Base-by-base conservation (phyloP, 2,329 filamentous ascomycete species). In the Tolypocladium ophioglossoides region DNA sequence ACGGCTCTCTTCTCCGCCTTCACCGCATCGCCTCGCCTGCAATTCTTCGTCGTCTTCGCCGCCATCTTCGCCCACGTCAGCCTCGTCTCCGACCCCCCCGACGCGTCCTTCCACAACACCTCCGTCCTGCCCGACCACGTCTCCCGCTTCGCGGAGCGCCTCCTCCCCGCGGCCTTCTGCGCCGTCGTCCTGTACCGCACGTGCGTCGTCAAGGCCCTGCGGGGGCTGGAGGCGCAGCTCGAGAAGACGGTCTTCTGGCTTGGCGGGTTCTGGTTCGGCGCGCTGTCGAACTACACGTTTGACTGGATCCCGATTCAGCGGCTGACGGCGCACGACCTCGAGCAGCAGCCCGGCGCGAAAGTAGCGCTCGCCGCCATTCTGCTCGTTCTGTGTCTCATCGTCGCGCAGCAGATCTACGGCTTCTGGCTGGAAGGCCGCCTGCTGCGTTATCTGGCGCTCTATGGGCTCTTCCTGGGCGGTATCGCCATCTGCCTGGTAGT, bases 221-320 rank as follows among this genome's bases (percentile, higher is more conserved):
- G 69, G 1, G 85, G 84, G 1, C 77, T 96, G 2, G 86, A 82
- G 0, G 90, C 91, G 0, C 92, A 96, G 66, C 63, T 96, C 49
- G 92, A 96, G 65, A 96, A 95, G 75, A 89, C 90, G 0, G 71
- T 96, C 3, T 77, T 97, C 35, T 97, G 91, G 87, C 76, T 99
- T 0, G 91, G 91, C 1, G 86, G 84, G 8, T 91, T 87, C 65
- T 99, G 95, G 87, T 83, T 96, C 39, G 94, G 91, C n/a, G 86
- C 89, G 1, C 72, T 99, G 60, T 92, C 92, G 64, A 97, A 97
- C 71, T 95, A 96, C 70, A 97, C 94, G 0, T 89, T 99, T 64
- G 87, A 90, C 63, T 87, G 89, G 71, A 96, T 99, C 57, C 94
- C 94, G 0, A 94, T 99, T 59, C 84, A 91, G 68, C 86, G 94